Conservation (phyloP, 2,329 filamentous ascomycete species). For the Colletotrichum sp. region DNA sequence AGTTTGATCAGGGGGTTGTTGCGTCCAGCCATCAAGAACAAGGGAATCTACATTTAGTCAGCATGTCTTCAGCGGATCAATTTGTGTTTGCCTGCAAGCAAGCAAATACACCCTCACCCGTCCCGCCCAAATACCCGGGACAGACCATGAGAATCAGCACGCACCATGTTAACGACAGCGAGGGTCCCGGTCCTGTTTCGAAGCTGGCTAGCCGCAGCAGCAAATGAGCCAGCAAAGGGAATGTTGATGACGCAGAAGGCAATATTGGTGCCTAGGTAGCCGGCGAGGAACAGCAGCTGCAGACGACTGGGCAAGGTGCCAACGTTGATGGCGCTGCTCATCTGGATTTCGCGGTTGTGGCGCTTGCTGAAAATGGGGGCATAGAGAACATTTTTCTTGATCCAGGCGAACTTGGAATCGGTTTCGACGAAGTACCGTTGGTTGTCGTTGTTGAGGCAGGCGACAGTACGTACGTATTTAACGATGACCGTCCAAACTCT, state of each 20-base stretch:
- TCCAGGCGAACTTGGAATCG: constrained; percentile 55
- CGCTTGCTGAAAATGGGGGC: constrained; percentile 69
- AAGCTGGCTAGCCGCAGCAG: constrained; percentile 52
- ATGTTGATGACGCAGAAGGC: constrained; percentile 77
- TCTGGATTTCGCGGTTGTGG: constrained; percentile 70
- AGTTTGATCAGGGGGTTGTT: constrained; percentile 80
- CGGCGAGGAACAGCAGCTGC: constrained; percentile 62
- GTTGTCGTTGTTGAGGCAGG: constrained; percentile 78
- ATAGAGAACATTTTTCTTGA: constrained; percentile 71
- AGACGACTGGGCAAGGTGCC: constrained; percentile 72
- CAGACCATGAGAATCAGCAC: constrained; percentile 4
- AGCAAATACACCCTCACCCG: neutral
- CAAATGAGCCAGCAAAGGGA: constrained; percentile 56
- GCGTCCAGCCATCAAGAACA: constrained; percentile 76
- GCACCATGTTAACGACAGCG: constrained; percentile 76
- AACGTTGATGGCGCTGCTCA: constrained; percentile 65
- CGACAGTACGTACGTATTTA: constrained; percentile 74
- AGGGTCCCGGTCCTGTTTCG: constrained; percentile 75
- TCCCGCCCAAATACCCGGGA: neutral
- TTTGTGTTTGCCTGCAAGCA: neutral
- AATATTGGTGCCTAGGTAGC: constrained; percentile 71
- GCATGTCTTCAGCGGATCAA: constrained; percentile 3
- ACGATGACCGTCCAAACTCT: constrained; percentile 64
- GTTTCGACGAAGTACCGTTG: constrained; percentile 80
- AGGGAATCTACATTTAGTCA: constrained; percentile 51